A percentile compares a stretch with the other conserved stretches of the same genome.
These are phyloP conservation scores for Schizosaccharomyces cryophilus DNA, from an alignment of 805 yeast genomes.

Conservation along the genomic window DNA sequence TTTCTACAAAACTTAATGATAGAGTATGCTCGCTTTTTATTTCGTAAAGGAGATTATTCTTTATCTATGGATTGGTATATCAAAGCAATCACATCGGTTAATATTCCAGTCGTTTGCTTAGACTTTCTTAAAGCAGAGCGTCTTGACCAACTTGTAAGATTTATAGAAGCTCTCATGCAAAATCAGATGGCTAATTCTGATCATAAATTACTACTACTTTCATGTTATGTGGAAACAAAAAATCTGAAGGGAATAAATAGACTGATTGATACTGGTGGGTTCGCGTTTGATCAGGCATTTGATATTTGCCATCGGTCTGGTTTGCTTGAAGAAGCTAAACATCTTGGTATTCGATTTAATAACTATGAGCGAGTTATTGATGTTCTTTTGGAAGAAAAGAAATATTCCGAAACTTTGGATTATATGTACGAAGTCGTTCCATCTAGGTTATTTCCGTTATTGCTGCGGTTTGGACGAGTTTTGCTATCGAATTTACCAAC, in stretches of 20 bases:
- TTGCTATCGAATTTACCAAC: neutral
- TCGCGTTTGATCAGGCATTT: neutral
- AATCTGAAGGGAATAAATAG: neutral
- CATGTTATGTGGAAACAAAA: neutral
- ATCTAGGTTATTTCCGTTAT: neutral
- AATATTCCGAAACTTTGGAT: neutral
- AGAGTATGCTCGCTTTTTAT: neutral
- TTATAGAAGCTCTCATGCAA: neutral
- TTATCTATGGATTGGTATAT: neutral
- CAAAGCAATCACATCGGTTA: neutral
- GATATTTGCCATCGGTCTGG: neutral
- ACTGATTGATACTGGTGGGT: neutral
- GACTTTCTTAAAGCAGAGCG: neutral
- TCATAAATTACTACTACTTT: neutral
- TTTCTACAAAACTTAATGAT: neutral
- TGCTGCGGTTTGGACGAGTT: neutral
- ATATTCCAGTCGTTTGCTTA: neutral
- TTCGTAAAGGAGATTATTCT: neutral
- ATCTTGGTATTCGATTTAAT: neutral
- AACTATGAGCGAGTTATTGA: neutral
- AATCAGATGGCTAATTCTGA: neutral
- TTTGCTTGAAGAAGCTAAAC: neutral
- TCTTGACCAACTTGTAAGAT: neutral
- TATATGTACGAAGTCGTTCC: neutral
- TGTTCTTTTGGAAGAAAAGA: neutral